Evolutionary conservation across 371 early-diverging fungal species (phyloP).

Genomic region (Mortierella sp.): DNA sequence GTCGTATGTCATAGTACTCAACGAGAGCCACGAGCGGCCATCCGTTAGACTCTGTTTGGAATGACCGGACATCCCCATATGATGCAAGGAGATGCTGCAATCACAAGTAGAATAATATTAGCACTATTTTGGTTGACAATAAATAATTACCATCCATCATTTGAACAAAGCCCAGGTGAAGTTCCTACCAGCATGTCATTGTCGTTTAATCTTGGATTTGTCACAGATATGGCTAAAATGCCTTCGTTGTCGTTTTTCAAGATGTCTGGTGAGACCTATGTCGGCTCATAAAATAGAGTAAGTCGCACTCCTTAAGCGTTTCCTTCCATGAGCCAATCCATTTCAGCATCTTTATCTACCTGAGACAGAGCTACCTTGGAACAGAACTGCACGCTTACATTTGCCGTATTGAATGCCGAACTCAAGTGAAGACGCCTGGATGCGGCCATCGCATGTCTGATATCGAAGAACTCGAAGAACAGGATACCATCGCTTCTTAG

Average conservation of each 20-base stretch:
- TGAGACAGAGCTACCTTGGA: constrained; percentile 9
- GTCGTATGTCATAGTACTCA: constrained; percentile 58
- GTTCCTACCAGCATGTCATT: constrained; percentile 38
- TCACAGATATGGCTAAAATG: constrained; percentile 16
- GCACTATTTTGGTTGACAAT: background rate
- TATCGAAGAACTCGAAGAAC: constrained; percentile 49
- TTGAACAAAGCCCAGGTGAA: background rate
- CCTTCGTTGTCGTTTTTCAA: constrained; percentile 32
- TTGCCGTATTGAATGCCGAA: background rate
- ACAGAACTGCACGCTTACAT: constrained; percentile 25
- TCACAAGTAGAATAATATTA: background rate
- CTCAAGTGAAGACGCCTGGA: constrained; percentile 9
- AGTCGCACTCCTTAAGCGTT: background rate
- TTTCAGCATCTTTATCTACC: constrained; percentile 4
- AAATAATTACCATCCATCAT: background rate
- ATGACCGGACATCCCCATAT: constrained; percentile 38
- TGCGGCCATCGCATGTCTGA: constrained; percentile 41
- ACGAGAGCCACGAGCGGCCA: constrained; percentile 31
- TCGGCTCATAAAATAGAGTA: background rate
- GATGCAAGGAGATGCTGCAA: constrained; percentile 20
- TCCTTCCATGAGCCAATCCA: background rate
- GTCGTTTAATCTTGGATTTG: constrained; percentile 22
- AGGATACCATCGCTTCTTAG: constrained; percentile 26
- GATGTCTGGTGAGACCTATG: constrained; percentile 33
- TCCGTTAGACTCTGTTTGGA: constrained; percentile 19